Percentiles rank a stretch among this genome's conserved stretches.
These are phyloP conservation scores for Mortierella sp. DNA, from an alignment of 371 early-diverging fungal genomes.

Conservation along the genomic window DNA sequence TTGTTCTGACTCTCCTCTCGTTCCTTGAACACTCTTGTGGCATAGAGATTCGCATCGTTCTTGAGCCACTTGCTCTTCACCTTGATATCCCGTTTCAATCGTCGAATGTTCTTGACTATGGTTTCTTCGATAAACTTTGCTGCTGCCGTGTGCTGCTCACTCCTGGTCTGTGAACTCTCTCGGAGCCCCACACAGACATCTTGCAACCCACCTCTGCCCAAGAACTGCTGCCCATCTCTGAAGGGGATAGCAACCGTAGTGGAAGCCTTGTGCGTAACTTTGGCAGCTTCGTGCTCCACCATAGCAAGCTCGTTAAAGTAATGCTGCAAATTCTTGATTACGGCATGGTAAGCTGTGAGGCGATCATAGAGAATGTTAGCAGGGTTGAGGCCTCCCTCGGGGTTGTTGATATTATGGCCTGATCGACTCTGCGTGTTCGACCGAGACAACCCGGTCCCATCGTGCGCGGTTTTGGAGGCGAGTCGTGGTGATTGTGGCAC, in stretches of 20 bases:
- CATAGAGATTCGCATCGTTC: constrained; percentile 43
- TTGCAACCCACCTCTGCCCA: constrained; percentile 45
- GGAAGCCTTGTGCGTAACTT: constrained; percentile 46
- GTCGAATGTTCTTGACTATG: constrained; percentile 45
- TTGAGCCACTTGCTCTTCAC: constrained; percentile 47
- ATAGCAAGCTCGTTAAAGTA: constrained; percentile 39
- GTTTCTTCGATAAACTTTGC: constrained; percentile 52
- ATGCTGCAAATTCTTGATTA: constrained; percentile 47
- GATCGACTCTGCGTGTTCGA: constrained; percentile 34
- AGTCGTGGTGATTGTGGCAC: too few relatives aligned
- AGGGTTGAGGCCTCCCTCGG: constrained; percentile 44
- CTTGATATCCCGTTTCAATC: constrained; percentile 51
- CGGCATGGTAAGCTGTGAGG: constrained; percentile 32
- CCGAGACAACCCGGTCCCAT: constrained; percentile 43
- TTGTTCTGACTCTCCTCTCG: constrained; percentile 46
- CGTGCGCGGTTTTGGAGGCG: constrained; percentile 7
- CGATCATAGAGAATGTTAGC: constrained; percentile 42
- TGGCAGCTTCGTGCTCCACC: constrained; percentile 36
- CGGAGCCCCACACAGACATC: constrained; percentile 39
- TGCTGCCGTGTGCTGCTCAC: constrained; percentile 43
- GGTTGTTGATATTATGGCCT: constrained; percentile 26
- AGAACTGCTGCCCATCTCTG: constrained; percentile 51
- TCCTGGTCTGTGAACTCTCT: constrained; percentile 34
- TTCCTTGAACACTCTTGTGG: constrained; percentile 45
- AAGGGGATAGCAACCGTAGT: constrained; percentile 37